phyloP scores from a whole-genome alignment of 306 rosid species.

The Senna siamea region DNA sequence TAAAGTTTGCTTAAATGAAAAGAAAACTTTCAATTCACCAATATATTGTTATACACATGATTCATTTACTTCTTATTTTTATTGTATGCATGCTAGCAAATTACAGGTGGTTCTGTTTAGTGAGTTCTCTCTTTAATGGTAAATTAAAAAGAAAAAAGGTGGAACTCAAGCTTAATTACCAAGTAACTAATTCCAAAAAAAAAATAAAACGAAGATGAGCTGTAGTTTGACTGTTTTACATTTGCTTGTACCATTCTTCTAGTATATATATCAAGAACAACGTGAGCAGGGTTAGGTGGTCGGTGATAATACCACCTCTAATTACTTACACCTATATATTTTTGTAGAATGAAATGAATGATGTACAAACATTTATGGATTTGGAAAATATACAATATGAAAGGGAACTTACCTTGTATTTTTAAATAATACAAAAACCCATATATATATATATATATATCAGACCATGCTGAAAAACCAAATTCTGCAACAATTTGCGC shows the following conservation, averaged over 20 bases:
- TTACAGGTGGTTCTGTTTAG: neutral
- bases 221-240: no score
- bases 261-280: neutral
- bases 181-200: neutral
- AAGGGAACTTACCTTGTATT: neutral
- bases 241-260: conserved; percentile 9
- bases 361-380: no score
- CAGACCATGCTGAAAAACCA: no score
- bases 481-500: no score
- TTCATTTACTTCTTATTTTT: neutral
- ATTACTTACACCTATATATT: neutral
- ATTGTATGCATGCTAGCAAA: neutral
- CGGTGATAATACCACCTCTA: neutral
- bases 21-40: neutral
- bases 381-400: neutral
- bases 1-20: neutral
- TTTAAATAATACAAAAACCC: no score
- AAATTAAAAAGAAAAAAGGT: neutral
- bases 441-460: no score
- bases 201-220: no score
- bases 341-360: neutral
- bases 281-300: neutral
- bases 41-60: neutral
- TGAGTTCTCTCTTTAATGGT: neutral
- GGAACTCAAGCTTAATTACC: neutral